Evolutionary conservation across 495 filamentous ascomycete species (phyloP).

Genomic region (Aspergillus panamensis): DNA sequence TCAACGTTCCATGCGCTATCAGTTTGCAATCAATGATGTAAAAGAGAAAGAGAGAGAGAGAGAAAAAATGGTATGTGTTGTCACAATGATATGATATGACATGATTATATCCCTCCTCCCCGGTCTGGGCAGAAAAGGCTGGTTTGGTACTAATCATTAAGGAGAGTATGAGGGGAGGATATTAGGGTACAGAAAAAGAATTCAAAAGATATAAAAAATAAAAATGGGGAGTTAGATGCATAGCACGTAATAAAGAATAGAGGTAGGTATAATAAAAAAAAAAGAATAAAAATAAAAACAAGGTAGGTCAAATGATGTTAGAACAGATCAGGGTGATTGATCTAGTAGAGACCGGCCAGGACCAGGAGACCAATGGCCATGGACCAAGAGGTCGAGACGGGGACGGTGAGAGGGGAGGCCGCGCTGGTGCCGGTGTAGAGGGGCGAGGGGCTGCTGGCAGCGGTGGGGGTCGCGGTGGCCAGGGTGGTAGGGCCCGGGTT

Average conservation of each 20-base stretch:
- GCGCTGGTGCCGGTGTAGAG: conserved; percentile 3
- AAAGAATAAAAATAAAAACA: neutral
- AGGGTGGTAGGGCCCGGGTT: conserved; percentile 6
- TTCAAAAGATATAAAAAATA: neutral
- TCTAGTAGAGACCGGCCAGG: conserved; percentile 7
- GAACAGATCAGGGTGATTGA: neutral
- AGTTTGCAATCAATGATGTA: neutral
- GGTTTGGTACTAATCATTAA: conserved; percentile 4
- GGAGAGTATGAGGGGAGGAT: conserved; percentile 2
- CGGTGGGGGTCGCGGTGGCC: neutral
- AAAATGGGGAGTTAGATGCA: neutral
- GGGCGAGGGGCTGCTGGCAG: neutral
- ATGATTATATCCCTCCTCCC: neutral
- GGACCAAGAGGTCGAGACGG: conserved; percentile 6
- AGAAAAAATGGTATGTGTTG: neutral
- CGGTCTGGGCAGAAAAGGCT: conserved; percentile 2
- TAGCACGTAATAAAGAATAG: neutral
- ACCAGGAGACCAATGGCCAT: conserved; percentile 9
- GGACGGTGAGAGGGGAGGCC: conserved; percentile 7
- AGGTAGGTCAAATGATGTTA: neutral
- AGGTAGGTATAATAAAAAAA: too few relatives aligned
- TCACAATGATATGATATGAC: neutral
- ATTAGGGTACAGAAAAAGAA: neutral
- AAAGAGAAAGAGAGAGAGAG: neutral
- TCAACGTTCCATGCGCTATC: too few relatives aligned